These are phyloP conservation scores for Lepidium sativum DNA, from an alignment of 345 rosid genomes.

Conservation along the genomic window DNA sequence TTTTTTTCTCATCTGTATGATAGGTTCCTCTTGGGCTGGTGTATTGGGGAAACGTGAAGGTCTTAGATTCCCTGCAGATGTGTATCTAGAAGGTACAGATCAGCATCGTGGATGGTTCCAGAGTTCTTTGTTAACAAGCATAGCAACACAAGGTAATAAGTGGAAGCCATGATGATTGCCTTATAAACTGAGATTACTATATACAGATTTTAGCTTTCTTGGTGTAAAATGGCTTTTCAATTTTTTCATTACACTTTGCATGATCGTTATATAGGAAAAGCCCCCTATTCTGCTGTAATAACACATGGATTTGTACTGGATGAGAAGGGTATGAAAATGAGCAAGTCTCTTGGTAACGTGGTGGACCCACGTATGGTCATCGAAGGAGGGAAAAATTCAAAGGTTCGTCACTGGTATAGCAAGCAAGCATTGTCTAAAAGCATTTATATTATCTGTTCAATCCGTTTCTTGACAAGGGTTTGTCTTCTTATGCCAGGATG, in stretches of 20 bases:
- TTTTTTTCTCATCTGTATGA: slow-evolving; percentile 1
- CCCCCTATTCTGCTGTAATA: slow-evolving; percentile 73
- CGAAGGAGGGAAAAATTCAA: slow-evolving; percentile 78
- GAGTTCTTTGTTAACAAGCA: slow-evolving; percentile 85
- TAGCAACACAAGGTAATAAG: slow-evolving; percentile 71
- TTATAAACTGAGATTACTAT: neutral
- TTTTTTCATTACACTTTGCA: slow-evolving; percentile 9
- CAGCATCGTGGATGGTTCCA: slow-evolving; percentile 99
- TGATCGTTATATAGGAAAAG: slow-evolving; percentile 47
- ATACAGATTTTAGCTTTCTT: slow-evolving; percentile 10
- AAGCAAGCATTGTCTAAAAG: neutral
- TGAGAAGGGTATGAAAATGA: slow-evolving; percentile 96
- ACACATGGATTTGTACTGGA: slow-evolving; percentile 98
- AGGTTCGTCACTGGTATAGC: slow-evolving; percentile 37
- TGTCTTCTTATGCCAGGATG: slow-evolving; percentile 51
- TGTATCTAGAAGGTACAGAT: slow-evolving; percentile 95
- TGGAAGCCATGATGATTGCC: neutral
- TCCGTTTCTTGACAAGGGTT: slow-evolving; percentile 9
- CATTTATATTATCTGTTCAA: neutral
- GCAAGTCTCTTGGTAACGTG: slow-evolving; percentile 92
- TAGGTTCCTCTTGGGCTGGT: slow-evolving; percentile 98
- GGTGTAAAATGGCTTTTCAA: neutral
- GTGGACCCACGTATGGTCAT: slow-evolving; percentile 74
- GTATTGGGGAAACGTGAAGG: slow-evolving; percentile 59
- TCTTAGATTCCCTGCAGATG: slow-evolving; percentile 73